A percentile compares a stretch with the other conserved stretches of the same genome.
Evolutionary conservation across 345 rosid species (phyloP).

Genomic region (Arabidopsis arenosa): DNA sequence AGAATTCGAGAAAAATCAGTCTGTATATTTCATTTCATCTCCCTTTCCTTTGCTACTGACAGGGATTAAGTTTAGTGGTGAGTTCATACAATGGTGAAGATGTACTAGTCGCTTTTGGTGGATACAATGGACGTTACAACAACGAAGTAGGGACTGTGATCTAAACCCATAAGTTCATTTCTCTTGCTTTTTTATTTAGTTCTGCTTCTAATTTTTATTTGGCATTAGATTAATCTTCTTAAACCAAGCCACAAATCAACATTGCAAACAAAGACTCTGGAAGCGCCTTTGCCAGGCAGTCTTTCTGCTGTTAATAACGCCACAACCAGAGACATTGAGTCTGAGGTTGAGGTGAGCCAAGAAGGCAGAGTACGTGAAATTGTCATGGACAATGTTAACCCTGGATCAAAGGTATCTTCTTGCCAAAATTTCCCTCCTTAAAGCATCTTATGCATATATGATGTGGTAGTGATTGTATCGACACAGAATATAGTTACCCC

Average conservation of each 20-base stretch:
- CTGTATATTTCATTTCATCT: slow-evolving; percentile 18
- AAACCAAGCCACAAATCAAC: slow-evolving; percentile 96
- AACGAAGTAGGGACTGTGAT: slow-evolving; percentile 64
- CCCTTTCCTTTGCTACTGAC: slow-evolving; percentile 36
- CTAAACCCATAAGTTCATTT: slow-evolving; percentile 13
- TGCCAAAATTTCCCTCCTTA: slow-evolving; percentile 18
- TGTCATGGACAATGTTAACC: slow-evolving; percentile 70
- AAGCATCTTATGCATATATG: neutral
- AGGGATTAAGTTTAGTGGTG: slow-evolving; percentile 94
- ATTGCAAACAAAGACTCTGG: slow-evolving; percentile 67
- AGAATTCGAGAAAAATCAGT: slow-evolving; percentile 7
- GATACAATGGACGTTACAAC: slow-evolving; percentile 95
- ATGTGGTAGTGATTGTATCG: neutral
- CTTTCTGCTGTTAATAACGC: slow-evolving; percentile 73
- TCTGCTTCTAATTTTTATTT: slow-evolving; percentile 36
- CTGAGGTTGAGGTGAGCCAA: slow-evolving; percentile 75
- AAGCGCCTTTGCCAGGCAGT: slow-evolving; percentile 69
- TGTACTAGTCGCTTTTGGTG: slow-evolving; percentile 91
- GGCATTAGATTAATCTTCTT: slow-evolving; percentile 76
- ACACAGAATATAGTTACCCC: slow-evolving; percentile 18
- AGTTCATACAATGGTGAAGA: slow-evolving; percentile 85
- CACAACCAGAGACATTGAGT: slow-evolving; percentile 84
- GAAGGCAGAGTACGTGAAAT: slow-evolving; percentile 92
- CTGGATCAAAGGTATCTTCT: slow-evolving; percentile 58
- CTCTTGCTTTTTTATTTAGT: slow-evolving; percentile 9